These are phyloP conservation scores for Aspergillus quadrilineatus DNA, from an alignment of 2,329 filamentous ascomycete genomes.

Conservation along the genomic window DNA sequence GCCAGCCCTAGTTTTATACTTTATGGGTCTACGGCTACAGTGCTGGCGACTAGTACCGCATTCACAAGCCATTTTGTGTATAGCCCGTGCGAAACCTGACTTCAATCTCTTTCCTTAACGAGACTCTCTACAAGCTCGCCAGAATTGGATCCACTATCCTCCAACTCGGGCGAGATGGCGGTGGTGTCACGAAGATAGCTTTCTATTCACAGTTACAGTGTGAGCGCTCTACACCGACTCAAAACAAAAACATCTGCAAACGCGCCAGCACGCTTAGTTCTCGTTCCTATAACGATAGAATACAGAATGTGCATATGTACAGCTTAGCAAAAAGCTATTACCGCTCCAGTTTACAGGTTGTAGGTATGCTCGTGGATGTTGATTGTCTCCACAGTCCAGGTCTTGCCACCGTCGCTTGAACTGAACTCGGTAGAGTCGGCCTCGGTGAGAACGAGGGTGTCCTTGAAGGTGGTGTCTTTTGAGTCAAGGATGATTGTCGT, in stretches of 20 bases:
- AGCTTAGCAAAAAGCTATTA: not conserved
- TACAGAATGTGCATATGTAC: not conserved
- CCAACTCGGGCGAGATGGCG: no score
- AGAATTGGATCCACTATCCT: no score
- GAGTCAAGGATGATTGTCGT: conserved; percentile 32
- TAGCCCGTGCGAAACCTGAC: no score
- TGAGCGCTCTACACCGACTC: no score
- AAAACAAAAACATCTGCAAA: not conserved
- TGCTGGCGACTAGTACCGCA: no score
- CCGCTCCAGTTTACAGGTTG: conserved; percentile 1
- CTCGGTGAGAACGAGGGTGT: conserved; percentile 30
- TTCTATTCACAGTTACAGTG: no score
- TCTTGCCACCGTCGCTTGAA: conserved; percentile 28
- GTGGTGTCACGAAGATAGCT: no score
- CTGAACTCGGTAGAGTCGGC: conserved; percentile 27
- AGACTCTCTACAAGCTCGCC: no score
- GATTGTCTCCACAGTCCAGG: conserved; percentile 30
- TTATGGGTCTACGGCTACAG: no score
- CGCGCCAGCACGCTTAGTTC: not conserved
- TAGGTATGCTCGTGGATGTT: conserved; percentile 31
- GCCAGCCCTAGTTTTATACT: no score
- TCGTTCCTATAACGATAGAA: not conserved
- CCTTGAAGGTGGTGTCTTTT: conserved; percentile 26
- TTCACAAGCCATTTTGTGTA: no score
- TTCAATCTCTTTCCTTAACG: no score